phyloP scores from a whole-genome alignment of 257 asterid genomes.

The Prunella vulgaris region DNA sequence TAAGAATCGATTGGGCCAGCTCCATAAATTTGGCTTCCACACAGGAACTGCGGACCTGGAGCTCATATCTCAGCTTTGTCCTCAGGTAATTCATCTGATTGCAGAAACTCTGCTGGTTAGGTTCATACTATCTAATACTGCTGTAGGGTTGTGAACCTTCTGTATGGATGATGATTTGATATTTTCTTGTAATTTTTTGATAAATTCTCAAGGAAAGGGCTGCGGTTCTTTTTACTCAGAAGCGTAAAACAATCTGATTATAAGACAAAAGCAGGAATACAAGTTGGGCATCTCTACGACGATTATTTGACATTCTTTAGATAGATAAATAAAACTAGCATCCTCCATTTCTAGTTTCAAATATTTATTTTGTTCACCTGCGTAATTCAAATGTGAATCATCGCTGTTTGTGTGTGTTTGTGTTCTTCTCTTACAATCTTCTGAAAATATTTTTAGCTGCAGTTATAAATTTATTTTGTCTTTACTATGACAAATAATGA shows the following conservation, averaged over 20 bases:
- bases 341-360: not conserved
- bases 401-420: not conserved
- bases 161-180: not conserved
- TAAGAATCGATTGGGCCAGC: constrained; percentile 40
- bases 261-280: not conserved
- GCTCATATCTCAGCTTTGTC: constrained; percentile 64
- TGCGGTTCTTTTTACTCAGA: not conserved
- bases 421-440: not conserved
- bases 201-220: not conserved
- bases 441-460: constrained; percentile 6
- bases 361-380: not conserved
- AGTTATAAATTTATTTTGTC: not conserved
- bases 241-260: not conserved
- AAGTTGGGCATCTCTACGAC: not conserved
- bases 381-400: not conserved
- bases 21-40: constrained; percentile 43
- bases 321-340: not conserved
- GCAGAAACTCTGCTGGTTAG: not conserved
- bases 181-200: not conserved
- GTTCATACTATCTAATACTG: not conserved
- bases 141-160: not conserved
- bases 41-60: constrained; percentile 47
- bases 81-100: constrained; percentile 49
- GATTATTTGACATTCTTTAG: not conserved
- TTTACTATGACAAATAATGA: not conserved